Evolutionary conservation across 768 basidiomycete genomes (phyloP).

Genomic region (Mycena latifolia): DNA sequence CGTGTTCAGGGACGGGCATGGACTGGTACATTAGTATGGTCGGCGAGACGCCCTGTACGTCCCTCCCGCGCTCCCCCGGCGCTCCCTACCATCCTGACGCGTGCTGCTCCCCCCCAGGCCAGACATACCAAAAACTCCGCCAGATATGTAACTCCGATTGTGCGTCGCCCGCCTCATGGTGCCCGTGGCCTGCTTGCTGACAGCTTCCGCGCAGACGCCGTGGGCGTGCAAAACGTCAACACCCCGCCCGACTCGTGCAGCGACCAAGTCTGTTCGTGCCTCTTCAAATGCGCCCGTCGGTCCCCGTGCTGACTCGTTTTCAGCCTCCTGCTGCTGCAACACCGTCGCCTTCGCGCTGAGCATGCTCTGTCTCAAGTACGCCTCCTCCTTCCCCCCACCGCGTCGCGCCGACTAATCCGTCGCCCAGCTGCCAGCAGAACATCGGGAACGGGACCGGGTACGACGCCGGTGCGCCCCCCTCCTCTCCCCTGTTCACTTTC

Average conservation of each 20-base stretch:
- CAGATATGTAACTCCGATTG: slow-evolving; percentile 41
- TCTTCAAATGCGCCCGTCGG: background rate
- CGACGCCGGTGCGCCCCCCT: slow-evolving; percentile 23
- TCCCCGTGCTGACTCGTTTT: background rate
- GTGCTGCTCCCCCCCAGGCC: slow-evolving; percentile 22
- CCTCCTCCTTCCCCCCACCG: background rate
- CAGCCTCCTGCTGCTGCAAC: slow-evolving; percentile 40
- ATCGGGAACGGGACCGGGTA: slow-evolving; percentile 15
- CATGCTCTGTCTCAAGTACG: slow-evolving; percentile 43
- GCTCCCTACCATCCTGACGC: background rate
- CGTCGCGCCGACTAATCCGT: too few species aligned
- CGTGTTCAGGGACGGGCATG: slow-evolving; percentile 39
- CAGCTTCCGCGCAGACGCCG: slow-evolving; percentile 20
- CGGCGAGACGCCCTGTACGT: slow-evolving; percentile 45
- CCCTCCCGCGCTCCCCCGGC: background rate
- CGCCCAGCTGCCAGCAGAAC: slow-evolving; percentile 38
- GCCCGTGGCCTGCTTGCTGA: too few species aligned
- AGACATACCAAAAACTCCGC: slow-evolving; percentile 42
- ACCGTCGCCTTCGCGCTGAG: slow-evolving; percentile 38
- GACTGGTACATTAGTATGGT: slow-evolving; percentile 43
- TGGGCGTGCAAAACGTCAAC: slow-evolving; percentile 23
- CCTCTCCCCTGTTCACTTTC: too few species aligned
- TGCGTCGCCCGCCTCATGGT: slow-evolving; percentile 23
- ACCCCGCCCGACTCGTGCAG: slow-evolving; percentile 42
- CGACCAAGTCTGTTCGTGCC: slow-evolving; percentile 37